Percentiles rank a stretch among this genome's conserved stretches.
phyloP scores from a whole-genome alignment of 73 alveolate species.

The Symbiodinium pilosum region DNA sequence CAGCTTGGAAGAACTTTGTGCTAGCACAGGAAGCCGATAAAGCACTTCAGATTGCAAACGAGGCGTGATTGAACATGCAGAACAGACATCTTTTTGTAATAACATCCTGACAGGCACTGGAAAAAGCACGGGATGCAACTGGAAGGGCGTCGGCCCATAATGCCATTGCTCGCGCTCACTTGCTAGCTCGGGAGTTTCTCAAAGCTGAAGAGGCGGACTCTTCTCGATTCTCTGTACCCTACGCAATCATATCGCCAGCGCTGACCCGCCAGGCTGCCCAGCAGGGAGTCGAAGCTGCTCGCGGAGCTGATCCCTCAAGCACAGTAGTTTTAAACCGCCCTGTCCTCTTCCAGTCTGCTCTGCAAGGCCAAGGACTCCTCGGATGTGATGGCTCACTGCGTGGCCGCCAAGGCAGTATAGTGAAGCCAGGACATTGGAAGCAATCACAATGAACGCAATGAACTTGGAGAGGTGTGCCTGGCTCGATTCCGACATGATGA shows the following conservation, averaged over 20 bases:
- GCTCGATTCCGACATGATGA: slow-evolving; percentile 5
- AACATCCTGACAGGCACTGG: not conserved
- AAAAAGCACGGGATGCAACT: slow-evolving; percentile 20
- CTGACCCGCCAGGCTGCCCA: slow-evolving; percentile 33
- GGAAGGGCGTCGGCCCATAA: slow-evolving; percentile 26
- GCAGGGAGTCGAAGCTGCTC: slow-evolving; percentile 59
- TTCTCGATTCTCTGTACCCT: not conserved
- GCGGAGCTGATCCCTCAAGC: not conserved
- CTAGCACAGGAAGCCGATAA: slow-evolving; percentile 43
- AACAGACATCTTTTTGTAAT: not conserved
- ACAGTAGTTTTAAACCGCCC: not conserved
- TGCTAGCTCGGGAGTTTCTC: slow-evolving; percentile 30
- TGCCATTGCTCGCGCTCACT: slow-evolving; percentile 64
- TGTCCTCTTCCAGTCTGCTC: not conserved
- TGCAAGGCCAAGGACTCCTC: slow-evolving; percentile 6
- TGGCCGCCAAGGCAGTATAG: not conserved
- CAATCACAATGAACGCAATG: not conserved
- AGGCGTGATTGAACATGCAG: not conserved
- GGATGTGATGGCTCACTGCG: not conserved
- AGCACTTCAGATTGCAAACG: slow-evolving; percentile 16
- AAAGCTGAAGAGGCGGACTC: slow-evolving; percentile 36
- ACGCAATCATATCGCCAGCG: not conserved
- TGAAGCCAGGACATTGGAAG: not conserved
- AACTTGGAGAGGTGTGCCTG: not conserved
- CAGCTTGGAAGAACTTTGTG: not conserved